phyloP scores from a whole-genome alignment of 2,329 filamentous ascomycete genomes.

The Arthrobotrys sinensis region DNA sequence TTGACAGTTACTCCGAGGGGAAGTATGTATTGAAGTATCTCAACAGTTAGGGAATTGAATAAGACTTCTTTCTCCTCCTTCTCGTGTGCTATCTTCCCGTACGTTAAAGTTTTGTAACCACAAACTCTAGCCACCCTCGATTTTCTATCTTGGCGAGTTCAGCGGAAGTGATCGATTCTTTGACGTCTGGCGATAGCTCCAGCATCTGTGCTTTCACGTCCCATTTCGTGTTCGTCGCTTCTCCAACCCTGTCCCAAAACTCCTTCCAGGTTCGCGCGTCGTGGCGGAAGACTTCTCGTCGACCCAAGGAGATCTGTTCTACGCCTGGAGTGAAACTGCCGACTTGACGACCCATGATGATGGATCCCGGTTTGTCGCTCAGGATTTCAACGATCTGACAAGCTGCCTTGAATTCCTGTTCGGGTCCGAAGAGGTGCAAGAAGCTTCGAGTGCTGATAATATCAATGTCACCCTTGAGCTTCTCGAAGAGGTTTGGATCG shows the following conservation, averaged over 20 bases:
- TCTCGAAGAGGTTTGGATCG: constrained; percentile 49
- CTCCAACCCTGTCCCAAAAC: constrained; percentile 66
- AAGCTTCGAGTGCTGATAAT: constrained; percentile 66
- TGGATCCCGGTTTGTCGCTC: constrained; percentile 64
- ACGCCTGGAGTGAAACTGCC: constrained; percentile 59
- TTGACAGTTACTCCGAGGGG: constrained; percentile 35
- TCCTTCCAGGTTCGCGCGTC: constrained; percentile 66
- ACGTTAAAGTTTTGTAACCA: constrained; percentile 34
- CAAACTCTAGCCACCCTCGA: constrained; percentile 50
- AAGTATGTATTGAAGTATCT: constrained; percentile 39
- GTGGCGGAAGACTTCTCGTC: constrained; percentile 65
- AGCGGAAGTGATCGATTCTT: neutral
- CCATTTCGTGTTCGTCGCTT: constrained; percentile 43
- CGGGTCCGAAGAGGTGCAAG: constrained; percentile 66
- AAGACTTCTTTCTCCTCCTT: too few species aligned
- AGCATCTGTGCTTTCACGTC: constrained; percentile 44
- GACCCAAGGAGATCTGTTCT: constrained; percentile 56
- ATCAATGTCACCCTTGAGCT: constrained; percentile 64
- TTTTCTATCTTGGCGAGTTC: constrained; percentile 11
- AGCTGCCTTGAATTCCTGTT: constrained; percentile 64
- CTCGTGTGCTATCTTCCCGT: too few species aligned
- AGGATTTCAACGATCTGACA: constrained; percentile 65
- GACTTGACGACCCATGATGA: constrained; percentile 66
- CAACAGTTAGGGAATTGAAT: too few species aligned
- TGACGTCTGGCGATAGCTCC: constrained; percentile 34